Percentiles rank a stretch among this genome's conserved stretches.
Evolutionary conservation across 495 filamentous ascomycete species (phyloP).

Genomic region (Daldinia childiae): DNA sequence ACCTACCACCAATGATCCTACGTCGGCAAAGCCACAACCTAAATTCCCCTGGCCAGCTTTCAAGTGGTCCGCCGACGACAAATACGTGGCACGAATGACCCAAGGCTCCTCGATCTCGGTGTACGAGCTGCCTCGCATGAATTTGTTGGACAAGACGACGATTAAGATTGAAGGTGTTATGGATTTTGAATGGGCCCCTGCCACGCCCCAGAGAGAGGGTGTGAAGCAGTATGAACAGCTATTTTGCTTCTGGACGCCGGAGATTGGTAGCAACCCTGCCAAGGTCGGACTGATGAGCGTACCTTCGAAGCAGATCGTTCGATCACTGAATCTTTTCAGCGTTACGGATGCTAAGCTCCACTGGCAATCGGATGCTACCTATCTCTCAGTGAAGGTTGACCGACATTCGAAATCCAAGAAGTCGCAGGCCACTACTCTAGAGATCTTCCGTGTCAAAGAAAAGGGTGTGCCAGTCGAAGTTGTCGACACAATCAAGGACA

Average conservation of each 20-base stretch:
- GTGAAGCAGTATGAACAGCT: constrained; percentile 93
- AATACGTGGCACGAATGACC: constrained; percentile 92
- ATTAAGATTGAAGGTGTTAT: constrained; percentile 96
- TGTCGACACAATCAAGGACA: constrained; percentile 95
- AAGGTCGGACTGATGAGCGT: constrained; percentile 96
- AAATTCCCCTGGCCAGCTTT: constrained; percentile 98
- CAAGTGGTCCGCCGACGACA: constrained; percentile 98
- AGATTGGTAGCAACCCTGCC: constrained; percentile 98
- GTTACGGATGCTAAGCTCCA: constrained; percentile 96
- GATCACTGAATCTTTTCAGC: constrained; percentile 95
- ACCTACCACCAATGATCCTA: constrained; percentile 63
- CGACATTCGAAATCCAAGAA: constrained; percentile 99
- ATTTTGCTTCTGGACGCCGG: constrained; percentile 98
- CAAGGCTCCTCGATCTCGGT: constrained; percentile 90
- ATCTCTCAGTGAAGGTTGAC: constrained; percentile 98
- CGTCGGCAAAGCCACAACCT: constrained; percentile 70
- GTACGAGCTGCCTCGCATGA: constrained; percentile 94
- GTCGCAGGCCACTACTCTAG: constrained; percentile 92
- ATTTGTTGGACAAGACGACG: constrained; percentile 83
- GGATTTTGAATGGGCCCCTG: constrained; percentile 97
- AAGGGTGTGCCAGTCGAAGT: constrained; percentile 99
- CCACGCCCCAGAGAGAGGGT: constrained; percentile 77
- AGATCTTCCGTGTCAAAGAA: constrained; percentile 96
- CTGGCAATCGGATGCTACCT: constrained; percentile 94
- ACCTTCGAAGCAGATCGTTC: constrained; percentile 89